Percentiles rank a stretch among this genome's conserved stretches.
Evolutionary conservation across 75 land plant genomes (phyloP).

Genomic region (Picea glauca): DNA sequence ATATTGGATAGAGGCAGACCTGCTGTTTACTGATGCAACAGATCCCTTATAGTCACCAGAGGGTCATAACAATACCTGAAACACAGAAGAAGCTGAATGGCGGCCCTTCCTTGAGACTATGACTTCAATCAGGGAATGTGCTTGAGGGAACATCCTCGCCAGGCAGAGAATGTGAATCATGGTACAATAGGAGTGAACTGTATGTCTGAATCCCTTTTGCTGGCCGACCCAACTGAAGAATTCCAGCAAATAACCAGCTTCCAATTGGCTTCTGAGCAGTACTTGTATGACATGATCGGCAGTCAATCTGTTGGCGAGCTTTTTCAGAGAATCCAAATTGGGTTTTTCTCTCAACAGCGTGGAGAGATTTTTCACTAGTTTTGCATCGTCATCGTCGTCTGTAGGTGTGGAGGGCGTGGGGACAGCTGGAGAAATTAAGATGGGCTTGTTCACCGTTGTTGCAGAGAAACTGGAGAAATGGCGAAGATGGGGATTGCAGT

Average conservation of each 20-base stretch:
- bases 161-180: constrained; percentile 37
- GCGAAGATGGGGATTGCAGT: too few relatives aligned
- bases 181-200: constrained; percentile 34
- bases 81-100: constrained; percentile 11
- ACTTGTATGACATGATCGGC: constrained; percentile 9
- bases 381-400: background rate
- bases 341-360: background rate
- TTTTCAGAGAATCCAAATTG: background rate
- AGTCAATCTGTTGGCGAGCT: background rate
- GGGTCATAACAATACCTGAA: background rate
- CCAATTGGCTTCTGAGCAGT: constrained; percentile 3
- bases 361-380: constrained; percentile 4
- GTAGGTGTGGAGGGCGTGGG: too few relatives aligned
- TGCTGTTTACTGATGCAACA: too few relatives aligned
- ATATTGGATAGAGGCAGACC: too few relatives aligned
- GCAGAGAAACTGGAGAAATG: too few relatives aligned
- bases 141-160: constrained; percentile 20
- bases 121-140: constrained; percentile 30
- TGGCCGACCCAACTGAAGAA: constrained; percentile 4
- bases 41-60: too few relatives aligned
- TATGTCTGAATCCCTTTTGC: constrained; percentile 25
- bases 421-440: too few relatives aligned
- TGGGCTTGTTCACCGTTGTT: too few relatives aligned
- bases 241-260: background rate
- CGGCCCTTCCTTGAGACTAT: constrained; percentile 19